Conservation (phyloP, 208 protist species). For the Leptomonas pyrrhocoris region DNA sequence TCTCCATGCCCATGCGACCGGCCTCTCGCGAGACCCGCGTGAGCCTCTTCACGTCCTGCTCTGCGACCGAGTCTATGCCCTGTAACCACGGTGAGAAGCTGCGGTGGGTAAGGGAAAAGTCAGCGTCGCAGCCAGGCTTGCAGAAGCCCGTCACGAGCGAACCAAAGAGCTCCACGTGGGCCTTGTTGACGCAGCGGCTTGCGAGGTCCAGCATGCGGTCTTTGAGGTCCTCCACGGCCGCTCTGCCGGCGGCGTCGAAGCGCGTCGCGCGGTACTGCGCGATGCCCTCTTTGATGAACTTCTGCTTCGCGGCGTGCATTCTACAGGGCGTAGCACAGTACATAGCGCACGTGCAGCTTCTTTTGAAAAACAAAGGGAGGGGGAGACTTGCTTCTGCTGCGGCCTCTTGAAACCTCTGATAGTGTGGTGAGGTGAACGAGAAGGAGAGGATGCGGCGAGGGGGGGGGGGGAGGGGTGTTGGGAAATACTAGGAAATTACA, state of each 20-base stretch:
- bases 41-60: conserved; percentile 74
- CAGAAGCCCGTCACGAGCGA: conserved; percentile 88
- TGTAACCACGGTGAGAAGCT: conserved; percentile 88
- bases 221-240: conserved; percentile 60
- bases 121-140: conserved; percentile 73
- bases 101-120: conserved; percentile 87
- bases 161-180: conserved; percentile 79
- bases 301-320: conserved; percentile 29
- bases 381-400: no score
- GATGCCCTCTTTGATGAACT: conserved; percentile 83
- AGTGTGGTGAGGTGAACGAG: no score
- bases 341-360: no score
- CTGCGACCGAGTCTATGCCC: conserved; percentile 60
- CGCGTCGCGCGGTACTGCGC: conserved; percentile 54
- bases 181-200: conserved; percentile 85
- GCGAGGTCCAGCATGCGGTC: conserved; percentile 69
- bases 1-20: conserved; percentile 74
- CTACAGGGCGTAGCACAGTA: no score
- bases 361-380: not conserved
- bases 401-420: no score
- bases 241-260: conserved; percentile 37
- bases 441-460: no score
- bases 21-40: conserved; percentile 80
- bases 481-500: no score
- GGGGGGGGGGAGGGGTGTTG: no score